Conservation (phyloP, 78 protist species). For the Dictyostelium intermedium region DNA sequence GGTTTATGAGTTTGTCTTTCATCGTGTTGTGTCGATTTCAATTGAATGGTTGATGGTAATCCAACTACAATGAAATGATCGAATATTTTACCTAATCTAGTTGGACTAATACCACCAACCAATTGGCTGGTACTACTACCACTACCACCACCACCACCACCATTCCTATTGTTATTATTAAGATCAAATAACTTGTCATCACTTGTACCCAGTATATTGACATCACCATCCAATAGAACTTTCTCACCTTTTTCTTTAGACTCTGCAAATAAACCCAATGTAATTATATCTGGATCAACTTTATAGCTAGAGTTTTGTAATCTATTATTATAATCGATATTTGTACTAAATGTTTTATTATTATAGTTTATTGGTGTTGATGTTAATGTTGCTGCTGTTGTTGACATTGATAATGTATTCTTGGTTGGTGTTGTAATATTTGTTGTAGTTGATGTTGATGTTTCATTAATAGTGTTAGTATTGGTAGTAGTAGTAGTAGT, state of each 20-base stretch:
- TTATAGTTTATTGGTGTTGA: not conserved
- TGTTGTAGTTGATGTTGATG: not conserved
- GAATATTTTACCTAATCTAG: conserved; percentile 25
- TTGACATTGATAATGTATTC: not conserved
- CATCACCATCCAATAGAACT: not conserved
- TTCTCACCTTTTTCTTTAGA: not conserved
- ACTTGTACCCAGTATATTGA: not conserved
- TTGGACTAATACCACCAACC: conserved; percentile 64
- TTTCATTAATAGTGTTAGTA: too few species aligned
- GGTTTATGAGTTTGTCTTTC: conserved; percentile 56
- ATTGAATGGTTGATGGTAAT: conserved; percentile 27
- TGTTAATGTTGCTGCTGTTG: not conserved
- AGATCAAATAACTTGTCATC: not conserved
- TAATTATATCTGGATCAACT: not conserved
- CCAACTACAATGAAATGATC: conserved; percentile 67
- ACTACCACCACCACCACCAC: not conserved
- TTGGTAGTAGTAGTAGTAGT: not conserved
- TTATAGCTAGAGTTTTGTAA: not conserved
- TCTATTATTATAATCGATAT: not conserved
- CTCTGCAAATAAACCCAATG: conserved; percentile 12
- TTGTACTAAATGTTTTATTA: not conserved
- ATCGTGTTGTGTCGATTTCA: conserved; percentile 24
- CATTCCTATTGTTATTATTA: not conserved
- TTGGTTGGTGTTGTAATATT: not conserved
- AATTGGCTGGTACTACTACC: conserved; percentile 10